A percentile compares a stretch with the other conserved stretches of the same genome.
Evolutionary conservation across 768 basidiomycete species (phyloP).

Genomic region (Pulveroboletus ravenelii): DNA sequence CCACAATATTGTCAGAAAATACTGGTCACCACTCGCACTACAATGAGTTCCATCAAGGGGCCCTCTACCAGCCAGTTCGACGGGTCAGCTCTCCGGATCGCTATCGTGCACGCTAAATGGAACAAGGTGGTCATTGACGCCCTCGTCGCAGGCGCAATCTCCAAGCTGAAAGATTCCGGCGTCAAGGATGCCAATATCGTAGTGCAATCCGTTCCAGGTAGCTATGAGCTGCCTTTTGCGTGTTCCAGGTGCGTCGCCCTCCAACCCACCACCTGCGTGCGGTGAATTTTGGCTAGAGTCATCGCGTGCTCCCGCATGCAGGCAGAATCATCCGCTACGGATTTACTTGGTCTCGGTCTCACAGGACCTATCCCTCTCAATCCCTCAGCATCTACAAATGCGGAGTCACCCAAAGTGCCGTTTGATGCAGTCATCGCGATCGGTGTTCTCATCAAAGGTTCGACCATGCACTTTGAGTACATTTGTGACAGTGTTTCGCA

Average conservation of each 20-base stretch:
- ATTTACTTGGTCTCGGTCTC: constrained; percentile 61
- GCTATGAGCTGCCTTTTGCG: constrained; percentile 88
- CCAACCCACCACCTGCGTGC: not conserved
- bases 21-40: not conserved
- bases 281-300: constrained; percentile 47
- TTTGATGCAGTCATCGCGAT: constrained; percentile 97
- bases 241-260: constrained; percentile 66
- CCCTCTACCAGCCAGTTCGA: constrained; percentile 61
- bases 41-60: constrained; percentile 66
- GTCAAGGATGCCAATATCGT: constrained; percentile 90
- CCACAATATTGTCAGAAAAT: constrained; percentile 9
- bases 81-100: constrained; percentile 76
- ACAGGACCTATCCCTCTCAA: constrained; percentile 25
- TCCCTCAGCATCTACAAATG: constrained; percentile 18
- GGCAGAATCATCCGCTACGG: constrained; percentile 69
- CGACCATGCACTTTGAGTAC: constrained; percentile 99
- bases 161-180: constrained; percentile 77
- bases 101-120: constrained; percentile 96
- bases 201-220: constrained; percentile 88
- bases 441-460: constrained; percentile 96
- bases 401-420: constrained; percentile 50
- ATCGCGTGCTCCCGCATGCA: constrained; percentile 86
- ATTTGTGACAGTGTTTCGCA: constrained; percentile 93
- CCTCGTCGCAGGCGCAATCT: constrained; percentile 72
- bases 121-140: constrained; percentile 85